These are phyloP conservation scores for Aureobasidium uvarum DNA, from an alignment of 2,329 filamentous ascomycete genomes.

Conservation along the genomic window DNA sequence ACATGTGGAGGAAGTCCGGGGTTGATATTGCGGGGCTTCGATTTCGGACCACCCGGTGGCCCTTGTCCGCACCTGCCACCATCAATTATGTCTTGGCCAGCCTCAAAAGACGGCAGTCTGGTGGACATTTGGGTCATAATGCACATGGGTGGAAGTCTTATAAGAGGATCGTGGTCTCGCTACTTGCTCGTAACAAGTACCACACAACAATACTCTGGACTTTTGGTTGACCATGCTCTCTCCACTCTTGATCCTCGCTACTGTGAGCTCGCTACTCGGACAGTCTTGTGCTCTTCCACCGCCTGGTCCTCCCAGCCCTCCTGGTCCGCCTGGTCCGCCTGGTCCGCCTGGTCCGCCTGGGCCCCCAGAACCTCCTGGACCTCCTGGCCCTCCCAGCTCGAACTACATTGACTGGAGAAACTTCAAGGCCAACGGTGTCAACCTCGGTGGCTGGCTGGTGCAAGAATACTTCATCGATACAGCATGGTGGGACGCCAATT, in stretches of 20 bases:
- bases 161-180: background rate
- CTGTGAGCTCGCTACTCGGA: background rate
- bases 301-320: background rate
- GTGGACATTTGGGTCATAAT: background rate
- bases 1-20: slow-evolving; percentile 3
- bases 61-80: background rate
- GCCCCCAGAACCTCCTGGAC: background rate
- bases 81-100: no score
- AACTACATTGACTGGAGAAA: slow-evolving; percentile 30
- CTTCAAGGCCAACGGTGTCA: slow-evolving; percentile 31
- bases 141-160: background rate
- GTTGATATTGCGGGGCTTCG: background rate
- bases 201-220: background rate
- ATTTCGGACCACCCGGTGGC: background rate
- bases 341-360: background rate
- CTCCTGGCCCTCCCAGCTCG: no score
- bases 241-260: background rate
- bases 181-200: background rate
- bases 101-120: background rate
- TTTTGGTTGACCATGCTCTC: background rate
- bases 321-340: background rate
- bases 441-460: slow-evolving; percentile 39
- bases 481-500: background rate
- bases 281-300: background rate
- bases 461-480: slow-evolving; percentile 31